Base-by-base conservation (phyloP, 169 alveolate genomes). In the Plasmodium relictum region DNA sequence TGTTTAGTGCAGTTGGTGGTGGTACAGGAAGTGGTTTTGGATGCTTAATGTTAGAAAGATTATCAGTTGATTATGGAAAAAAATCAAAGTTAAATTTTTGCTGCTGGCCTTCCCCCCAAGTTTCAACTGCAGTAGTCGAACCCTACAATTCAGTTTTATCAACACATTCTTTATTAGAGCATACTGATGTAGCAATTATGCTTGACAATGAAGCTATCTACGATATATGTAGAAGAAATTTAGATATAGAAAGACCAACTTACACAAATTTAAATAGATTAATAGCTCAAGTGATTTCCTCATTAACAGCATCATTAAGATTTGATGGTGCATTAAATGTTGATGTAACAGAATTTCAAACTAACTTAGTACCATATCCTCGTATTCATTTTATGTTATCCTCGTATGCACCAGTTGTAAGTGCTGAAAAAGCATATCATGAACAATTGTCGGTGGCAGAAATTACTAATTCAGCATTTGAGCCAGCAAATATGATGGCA, bases 21-120 rank as follows among this genome's bases (percentile, higher is more conserved):
- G 99, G 99, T 83, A 98, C 99, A 37, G 99, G 99, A 66, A 96
- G 99, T 65, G 99, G 99, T 22, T 94, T 99, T 48, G 99, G 99
- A 12, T 97, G 99, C 83, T 96, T 98, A 73, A 93, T 99, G 87
- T 95, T 98, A 73, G 99, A 99, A 97, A 96, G 99, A 87, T 97
- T 98, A 61, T 96, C 99, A 20, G 99, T 97, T 80, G 99, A 98
- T 93, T 98, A 98, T 93, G 99, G 99, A 65, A 98, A 98, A 92
- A 98, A 98, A 93, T 95, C 99, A 20, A 98, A 98, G 95, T 93
- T 98, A 85, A 98, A 98, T 92, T 97, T 98, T 96, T 97, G 99
- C 94, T 96, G 98, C 73, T 98, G 99, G 98, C 99, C 99, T 54
- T 97, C 99, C 14, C 99, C 99, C 44, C 97, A 98, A 94, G 98